Conservation (phyloP, 2,329 filamentous ascomycete genomes). For the Aureobasidium leucospermi region DNA sequence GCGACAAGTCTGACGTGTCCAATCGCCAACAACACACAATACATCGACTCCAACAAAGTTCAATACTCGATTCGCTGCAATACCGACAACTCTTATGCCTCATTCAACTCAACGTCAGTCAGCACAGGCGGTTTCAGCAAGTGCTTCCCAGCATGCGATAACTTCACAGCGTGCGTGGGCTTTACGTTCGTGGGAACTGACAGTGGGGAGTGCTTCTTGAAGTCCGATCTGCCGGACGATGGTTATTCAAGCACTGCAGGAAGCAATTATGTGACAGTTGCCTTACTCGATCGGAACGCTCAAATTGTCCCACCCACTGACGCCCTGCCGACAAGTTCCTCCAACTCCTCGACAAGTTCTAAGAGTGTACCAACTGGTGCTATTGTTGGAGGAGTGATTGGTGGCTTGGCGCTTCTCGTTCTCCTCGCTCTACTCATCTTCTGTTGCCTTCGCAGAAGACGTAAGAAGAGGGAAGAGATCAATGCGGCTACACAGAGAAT, state of each 20-base stretch:
- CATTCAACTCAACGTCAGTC: constrained; percentile 19
- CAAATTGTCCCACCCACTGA: background rate
- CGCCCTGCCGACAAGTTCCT: background rate
- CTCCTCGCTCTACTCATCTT: constrained; percentile 17
- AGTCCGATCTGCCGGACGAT: constrained; percentile 18
- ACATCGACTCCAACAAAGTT: constrained; percentile 21
- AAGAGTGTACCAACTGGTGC: constrained; percentile 19
- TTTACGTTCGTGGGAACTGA: constrained; percentile 24
- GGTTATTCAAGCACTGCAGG: constrained; percentile 17
- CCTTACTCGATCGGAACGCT: constrained; percentile 19
- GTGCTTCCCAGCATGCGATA: constrained; percentile 25
- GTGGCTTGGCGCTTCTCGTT: constrained; percentile 17
- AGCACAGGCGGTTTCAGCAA: constrained; percentile 22
- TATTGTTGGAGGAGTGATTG: constrained; percentile 18
- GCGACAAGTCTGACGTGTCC: constrained; percentile 21
- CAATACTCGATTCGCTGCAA: constrained; percentile 24
- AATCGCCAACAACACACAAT: constrained; percentile 19
- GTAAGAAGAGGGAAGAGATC: constrained; percentile 20
- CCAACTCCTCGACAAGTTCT: background rate
- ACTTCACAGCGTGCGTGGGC: constrained; percentile 19
- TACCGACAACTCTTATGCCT: constrained; percentile 20
- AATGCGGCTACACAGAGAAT: constrained; percentile 17
- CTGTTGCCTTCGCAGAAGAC: constrained; percentile 15
- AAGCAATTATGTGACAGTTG: constrained; percentile 21
- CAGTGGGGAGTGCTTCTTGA: constrained; percentile 24